These are phyloP conservation scores for Trichoderma citrinoviride DNA, from an alignment of 2,329 filamentous ascomycete species.

Conservation along the genomic window DNA sequence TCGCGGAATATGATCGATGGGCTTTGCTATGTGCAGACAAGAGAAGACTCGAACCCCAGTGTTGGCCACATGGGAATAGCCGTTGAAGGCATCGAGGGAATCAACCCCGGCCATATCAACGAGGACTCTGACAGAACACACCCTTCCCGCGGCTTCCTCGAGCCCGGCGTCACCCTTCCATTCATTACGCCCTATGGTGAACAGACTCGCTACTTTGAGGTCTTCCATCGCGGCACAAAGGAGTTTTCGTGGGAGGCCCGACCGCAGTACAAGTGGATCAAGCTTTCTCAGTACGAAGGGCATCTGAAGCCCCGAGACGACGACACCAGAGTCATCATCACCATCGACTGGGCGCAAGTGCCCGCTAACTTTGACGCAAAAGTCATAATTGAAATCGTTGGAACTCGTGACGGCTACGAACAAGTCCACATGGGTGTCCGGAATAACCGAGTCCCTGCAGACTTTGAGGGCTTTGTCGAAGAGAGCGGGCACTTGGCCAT, in stretches of 20 bases:
- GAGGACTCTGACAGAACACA: conserved; percentile 54
- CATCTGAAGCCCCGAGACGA: conserved; percentile 33
- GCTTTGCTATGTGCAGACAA: conserved; percentile 51
- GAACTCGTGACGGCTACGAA: conserved; percentile 40
- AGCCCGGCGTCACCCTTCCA: conserved; percentile 32
- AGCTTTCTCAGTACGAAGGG: conserved; percentile 32
- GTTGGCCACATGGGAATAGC: conserved; percentile 38
- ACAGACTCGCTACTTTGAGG: conserved; percentile 34
- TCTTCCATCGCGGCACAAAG: conserved; percentile 37
- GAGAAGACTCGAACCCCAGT: conserved; percentile 48
- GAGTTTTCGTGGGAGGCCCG: conserved; percentile 33
- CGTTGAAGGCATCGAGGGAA: conserved; percentile 35
- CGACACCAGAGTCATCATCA: conserved; percentile 34
- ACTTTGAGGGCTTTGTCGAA: conserved; percentile 38
- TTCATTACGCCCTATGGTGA: conserved; percentile 35
- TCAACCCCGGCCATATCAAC: conserved; percentile 40
- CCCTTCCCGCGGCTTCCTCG: conserved; percentile 39
- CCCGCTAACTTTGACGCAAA: conserved; percentile 44
- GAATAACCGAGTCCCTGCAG: conserved; percentile 30
- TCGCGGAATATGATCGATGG: conserved; percentile 55
- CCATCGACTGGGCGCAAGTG: conserved; percentile 37
- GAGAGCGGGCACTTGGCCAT: conserved; percentile 36
- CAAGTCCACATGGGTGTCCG: conserved; percentile 31
- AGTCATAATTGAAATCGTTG: conserved; percentile 37
- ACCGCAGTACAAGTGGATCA: conserved; percentile 35